Evolutionary conservation across 345 rosid genomes (phyloP), one percentile per base, ranked within the genome.

Genomic region (Brassica nigra): DNA sequence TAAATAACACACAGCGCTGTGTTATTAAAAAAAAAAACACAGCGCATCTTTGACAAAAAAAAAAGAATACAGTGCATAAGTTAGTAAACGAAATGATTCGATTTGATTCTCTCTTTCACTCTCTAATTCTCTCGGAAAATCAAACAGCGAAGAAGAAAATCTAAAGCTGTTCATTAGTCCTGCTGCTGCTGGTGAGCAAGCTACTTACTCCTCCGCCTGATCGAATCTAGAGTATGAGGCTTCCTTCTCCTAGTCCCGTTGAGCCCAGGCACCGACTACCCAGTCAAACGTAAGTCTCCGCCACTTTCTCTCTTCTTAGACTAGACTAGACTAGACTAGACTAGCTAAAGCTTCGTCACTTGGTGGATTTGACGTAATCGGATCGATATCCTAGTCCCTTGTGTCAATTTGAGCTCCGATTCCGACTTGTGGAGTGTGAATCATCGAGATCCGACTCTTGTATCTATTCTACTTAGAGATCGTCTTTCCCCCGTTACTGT

Each of bases 201-300:
- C 67, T 20, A 58, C 66, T 68, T 59, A 15, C 68, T 62, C 15
- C 68, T 62, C 15, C 23, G 31, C 4, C 42, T 66, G 66, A 42
- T 47, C 31, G 33, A 30, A 18, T 49, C 49, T 9, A 76, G 62
- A 82, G 68, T 27, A 86, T 84, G 87, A 86, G 89, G 79, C 83
- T 80, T 59, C 68, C 89, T 71, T 83, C 91, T 9, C 90, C 88
- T 59, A 59, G 81, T 71, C 74, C 90, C 71, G 73, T 85, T 4
- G 93, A 91, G 82, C 84, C 86, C 11, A 71, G 93, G 71, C 95
- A 62, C 83, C 95, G 92, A 47, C 49, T 86, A 64, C 86, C 88
- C 42, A 15, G 87, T 85, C 76, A 85, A 14, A 28, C 69, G 87
- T 91, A 68, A 78, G 85, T 83, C 63, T 74, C 47, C 52, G 5